phyloP scores from a whole-genome alignment of 2,329 filamentous ascomycete genomes.

The Arthrobotrys conoides region DNA sequence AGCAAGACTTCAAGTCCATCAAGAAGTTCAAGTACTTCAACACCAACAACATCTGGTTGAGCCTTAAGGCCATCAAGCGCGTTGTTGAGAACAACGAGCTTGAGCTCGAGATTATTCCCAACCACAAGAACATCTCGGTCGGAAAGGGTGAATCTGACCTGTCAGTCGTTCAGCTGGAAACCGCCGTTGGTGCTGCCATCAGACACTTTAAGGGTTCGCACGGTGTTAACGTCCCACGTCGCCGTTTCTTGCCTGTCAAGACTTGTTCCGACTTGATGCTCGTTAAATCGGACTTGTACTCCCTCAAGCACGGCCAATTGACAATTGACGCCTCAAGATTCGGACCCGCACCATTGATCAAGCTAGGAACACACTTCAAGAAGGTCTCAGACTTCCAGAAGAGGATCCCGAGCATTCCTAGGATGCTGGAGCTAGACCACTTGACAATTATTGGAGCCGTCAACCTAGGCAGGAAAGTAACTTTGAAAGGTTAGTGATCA shows the following conservation, averaged over 20 bases:
- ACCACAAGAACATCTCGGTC: conserved; percentile 97
- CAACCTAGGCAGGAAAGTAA: conserved; percentile 95
- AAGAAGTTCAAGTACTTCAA: conserved; percentile 99
- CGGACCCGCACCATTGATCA: conserved; percentile 96
- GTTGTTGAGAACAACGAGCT: conserved; percentile 99
- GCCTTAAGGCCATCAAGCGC: conserved; percentile 96
- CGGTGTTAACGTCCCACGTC: conserved; percentile 97
- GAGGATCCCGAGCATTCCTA: conserved; percentile 87
- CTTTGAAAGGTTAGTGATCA: conserved; percentile 79
- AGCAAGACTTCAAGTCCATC: conserved; percentile 99
- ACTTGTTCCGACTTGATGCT: conserved; percentile 99
- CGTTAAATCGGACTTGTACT: conserved; percentile 99
- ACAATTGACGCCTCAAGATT: conserved; percentile 97
- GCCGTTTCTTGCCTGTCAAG: conserved; percentile 99
- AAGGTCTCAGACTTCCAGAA: conserved; percentile 98
- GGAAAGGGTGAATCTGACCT: conserved; percentile 99
- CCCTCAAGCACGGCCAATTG: conserved; percentile 96
- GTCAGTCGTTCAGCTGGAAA: conserved; percentile 98
- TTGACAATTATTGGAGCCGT: conserved; percentile 97
- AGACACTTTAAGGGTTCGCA: conserved; percentile 99
- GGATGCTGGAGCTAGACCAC: conserved; percentile 92
- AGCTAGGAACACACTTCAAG: conserved; percentile 99
- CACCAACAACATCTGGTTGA: conserved; percentile 99
- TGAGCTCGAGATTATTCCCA: conserved; percentile 99
- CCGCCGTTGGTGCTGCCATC: conserved; percentile 96